Evolutionary conservation across 2,329 filamentous ascomycete species (phyloP).

Genomic region (Chrysoporthe puriensis): DNA sequence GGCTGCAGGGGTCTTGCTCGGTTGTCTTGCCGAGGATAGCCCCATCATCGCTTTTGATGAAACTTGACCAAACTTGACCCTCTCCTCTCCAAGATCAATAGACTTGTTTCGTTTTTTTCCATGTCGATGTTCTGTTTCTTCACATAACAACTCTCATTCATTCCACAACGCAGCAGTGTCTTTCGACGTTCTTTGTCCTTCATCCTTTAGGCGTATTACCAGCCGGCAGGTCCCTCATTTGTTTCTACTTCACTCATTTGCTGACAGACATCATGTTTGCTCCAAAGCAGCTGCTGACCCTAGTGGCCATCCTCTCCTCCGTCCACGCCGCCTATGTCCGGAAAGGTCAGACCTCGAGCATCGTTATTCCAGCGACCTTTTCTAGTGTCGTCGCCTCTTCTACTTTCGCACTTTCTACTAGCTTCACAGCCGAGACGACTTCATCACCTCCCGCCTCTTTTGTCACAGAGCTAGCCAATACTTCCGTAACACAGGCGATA

Average conservation of each 20-base stretch:
- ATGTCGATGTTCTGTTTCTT: conserved; percentile 6
- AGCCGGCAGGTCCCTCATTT: conserved; percentile 10
- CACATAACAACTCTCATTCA: conserved; percentile 7
- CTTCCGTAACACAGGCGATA: conserved; percentile 5
- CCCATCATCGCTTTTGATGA: conserved; percentile 9
- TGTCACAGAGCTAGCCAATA: background rate
- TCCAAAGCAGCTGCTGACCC: conserved; percentile 17
- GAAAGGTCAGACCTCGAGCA: conserved; percentile 3
- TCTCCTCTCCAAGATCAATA: background rate
- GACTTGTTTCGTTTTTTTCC: conserved; percentile 13
- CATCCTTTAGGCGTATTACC: conserved; percentile 2
- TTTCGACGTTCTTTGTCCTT: conserved; percentile 12
- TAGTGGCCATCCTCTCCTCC: conserved; percentile 16
- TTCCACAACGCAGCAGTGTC: conserved; percentile 11
- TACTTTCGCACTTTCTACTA: background rate
- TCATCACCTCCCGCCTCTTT: background rate
- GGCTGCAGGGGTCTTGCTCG: background rate
- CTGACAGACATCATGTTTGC: conserved; percentile 24
- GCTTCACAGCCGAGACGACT: background rate
- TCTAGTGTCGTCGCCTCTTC: conserved; percentile 17
- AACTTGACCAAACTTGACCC: background rate
- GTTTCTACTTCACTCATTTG: background rate
- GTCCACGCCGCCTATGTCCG: conserved; percentile 26
- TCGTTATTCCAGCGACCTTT: background rate
- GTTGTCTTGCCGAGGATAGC: conserved; percentile 2